Percentiles rank a stretch among this genome's conserved stretches.
These are phyloP conservation scores for Neopestalotiopsis sp. DNA, from an alignment of 2,329 filamentous ascomycete genomes.

Conservation along the genomic window DNA sequence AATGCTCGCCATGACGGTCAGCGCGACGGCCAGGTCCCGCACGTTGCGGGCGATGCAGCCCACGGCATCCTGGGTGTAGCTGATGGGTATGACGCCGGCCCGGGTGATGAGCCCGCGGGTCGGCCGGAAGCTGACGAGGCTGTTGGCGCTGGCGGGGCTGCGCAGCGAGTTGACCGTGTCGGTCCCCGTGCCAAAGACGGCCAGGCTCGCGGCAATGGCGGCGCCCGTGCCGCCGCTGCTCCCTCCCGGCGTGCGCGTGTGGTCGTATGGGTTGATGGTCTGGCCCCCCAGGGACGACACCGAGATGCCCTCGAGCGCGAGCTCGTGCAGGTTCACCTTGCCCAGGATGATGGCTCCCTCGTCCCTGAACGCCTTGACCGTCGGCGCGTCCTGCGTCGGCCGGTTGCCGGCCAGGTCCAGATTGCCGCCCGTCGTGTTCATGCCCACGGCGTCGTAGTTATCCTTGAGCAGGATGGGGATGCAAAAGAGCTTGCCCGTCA, in stretches of 20 bases:
- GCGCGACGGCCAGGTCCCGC: conserved; percentile 53
- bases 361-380: conserved; percentile 52
- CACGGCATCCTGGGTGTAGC: conserved; percentile 59
- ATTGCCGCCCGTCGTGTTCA: conserved; percentile 63
- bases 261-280: conserved; percentile 68
- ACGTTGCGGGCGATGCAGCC: conserved; percentile 59
- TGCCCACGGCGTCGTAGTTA: conserved; percentile 61
- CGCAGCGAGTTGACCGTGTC: conserved; percentile 68
- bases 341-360: conserved; percentile 63
- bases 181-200: conserved; percentile 62
- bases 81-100: conserved; percentile 59
- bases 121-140: conserved; percentile 63
- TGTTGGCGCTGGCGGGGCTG: conserved; percentile 66
- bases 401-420: conserved; percentile 51
- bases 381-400: conserved; percentile 51
- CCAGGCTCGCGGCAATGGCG: conserved; percentile 59
- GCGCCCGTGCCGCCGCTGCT: conserved; percentile 68
- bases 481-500: conserved; percentile 60
- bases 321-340: conserved; percentile 66
- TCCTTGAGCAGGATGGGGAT: conserved; percentile 68
- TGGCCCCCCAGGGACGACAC: conserved; percentile 69
- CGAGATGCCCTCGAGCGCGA: conserved; percentile 67
- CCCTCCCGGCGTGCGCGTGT: conserved; percentile 65
- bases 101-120: conserved; percentile 56
- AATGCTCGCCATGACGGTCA: conserved; percentile 58